These are phyloP conservation scores for Laburnicola sp. DNA, from an alignment of 2,329 filamentous ascomycete species.

Conservation along the genomic window DNA sequence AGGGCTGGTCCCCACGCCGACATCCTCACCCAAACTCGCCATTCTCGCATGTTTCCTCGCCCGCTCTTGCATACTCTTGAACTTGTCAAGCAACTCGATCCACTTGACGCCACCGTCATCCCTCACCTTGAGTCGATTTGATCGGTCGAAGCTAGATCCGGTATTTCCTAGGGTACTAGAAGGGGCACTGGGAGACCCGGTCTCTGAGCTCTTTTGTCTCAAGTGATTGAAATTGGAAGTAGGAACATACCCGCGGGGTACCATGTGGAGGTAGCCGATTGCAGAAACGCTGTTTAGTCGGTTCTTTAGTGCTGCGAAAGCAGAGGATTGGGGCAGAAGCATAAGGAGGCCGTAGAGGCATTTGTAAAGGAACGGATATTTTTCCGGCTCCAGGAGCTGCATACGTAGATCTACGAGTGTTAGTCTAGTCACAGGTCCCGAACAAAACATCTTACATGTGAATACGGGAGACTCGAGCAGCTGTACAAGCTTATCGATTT, in stretches of 20 bases:
- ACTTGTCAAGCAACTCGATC: conserved; percentile 92
- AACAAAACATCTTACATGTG: conserved; percentile 67
- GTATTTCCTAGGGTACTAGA: conserved; percentile 29
- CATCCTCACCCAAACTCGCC: conserved; percentile 45
- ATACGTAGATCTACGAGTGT: conserved; percentile 74
- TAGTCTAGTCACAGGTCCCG: background rate
- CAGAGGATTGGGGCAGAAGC: conserved; percentile 96
- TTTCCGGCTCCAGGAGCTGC: conserved; percentile 92
- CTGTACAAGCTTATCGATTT: conserved; percentile 97
- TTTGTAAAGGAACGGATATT: conserved; percentile 93
- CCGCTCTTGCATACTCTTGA: conserved; percentile 85
- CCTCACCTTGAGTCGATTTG: conserved; percentile 76
- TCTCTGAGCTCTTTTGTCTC: conserved; percentile 49
- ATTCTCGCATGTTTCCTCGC: conserved; percentile 70
- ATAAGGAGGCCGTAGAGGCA: conserved; percentile 96
- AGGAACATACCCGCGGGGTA: conserved; percentile 71
- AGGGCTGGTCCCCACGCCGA: conserved; percentile 22
- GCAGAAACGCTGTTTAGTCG: conserved; percentile 95
- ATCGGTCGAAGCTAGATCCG: conserved; percentile 53
- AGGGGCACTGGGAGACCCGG: conserved; percentile 40
- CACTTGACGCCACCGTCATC: conserved; percentile 87
- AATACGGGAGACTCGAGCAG: conserved; percentile 96
- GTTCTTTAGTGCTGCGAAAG: conserved; percentile 95
- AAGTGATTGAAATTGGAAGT: conserved; percentile 45
- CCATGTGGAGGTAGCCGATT: conserved; percentile 90